These are phyloP conservation scores for Calonectria pseudoreteaudii DNA, from an alignment of 2,329 filamentous ascomycete species.

Conservation along the genomic window DNA sequence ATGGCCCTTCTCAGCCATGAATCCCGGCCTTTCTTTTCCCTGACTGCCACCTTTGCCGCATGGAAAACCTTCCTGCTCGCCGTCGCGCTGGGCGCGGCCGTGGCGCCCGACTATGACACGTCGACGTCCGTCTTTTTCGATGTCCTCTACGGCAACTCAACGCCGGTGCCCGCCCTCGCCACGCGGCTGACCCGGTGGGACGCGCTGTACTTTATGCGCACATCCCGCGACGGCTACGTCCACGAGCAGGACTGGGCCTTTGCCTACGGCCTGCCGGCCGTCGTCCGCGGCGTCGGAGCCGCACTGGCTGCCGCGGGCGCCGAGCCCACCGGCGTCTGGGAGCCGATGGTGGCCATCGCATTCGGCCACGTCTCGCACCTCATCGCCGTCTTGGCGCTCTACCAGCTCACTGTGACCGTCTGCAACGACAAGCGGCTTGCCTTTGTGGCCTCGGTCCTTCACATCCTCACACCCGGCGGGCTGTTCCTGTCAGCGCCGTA, in stretches of 20 bases:
- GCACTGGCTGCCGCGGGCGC: slow-evolving; percentile 33
- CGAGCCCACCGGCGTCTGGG: slow-evolving; percentile 31
- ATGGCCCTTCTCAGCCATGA: slow-evolving; percentile 21
- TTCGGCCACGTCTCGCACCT: slow-evolving; percentile 83
- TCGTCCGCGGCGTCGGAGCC: slow-evolving; percentile 51
- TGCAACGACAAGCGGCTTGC: slow-evolving; percentile 66
- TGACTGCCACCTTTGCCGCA: slow-evolving; percentile 59
- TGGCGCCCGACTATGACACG: slow-evolving; percentile 81
- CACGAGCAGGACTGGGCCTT: slow-evolving; percentile 92
- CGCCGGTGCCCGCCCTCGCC: slow-evolving; percentile 59
- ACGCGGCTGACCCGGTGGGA: slow-evolving; percentile 81
- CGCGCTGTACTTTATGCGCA: slow-evolving; percentile 78
- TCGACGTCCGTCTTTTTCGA: slow-evolving; percentile 68
- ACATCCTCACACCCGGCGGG: slow-evolving; percentile 88
- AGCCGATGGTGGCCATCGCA: slow-evolving; percentile 69
- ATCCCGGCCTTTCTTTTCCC: slow-evolving; percentile 37
- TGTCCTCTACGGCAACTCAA: slow-evolving; percentile 45
- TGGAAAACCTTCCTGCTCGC: slow-evolving; percentile 78
- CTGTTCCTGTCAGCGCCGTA: slow-evolving; percentile 91
- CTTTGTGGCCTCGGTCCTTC: slow-evolving; percentile 77
- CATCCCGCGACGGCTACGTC: slow-evolving; percentile 72
- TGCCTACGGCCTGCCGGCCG: slow-evolving; percentile 61
- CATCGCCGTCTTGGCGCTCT: slow-evolving; percentile 78
- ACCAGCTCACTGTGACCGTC: slow-evolving; percentile 71
- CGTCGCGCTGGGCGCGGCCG: slow-evolving; percentile 63